Evolutionary conservation across 2,329 filamentous ascomycete species (phyloP).

Genomic region (Dactylonectria estremocensis): DNA sequence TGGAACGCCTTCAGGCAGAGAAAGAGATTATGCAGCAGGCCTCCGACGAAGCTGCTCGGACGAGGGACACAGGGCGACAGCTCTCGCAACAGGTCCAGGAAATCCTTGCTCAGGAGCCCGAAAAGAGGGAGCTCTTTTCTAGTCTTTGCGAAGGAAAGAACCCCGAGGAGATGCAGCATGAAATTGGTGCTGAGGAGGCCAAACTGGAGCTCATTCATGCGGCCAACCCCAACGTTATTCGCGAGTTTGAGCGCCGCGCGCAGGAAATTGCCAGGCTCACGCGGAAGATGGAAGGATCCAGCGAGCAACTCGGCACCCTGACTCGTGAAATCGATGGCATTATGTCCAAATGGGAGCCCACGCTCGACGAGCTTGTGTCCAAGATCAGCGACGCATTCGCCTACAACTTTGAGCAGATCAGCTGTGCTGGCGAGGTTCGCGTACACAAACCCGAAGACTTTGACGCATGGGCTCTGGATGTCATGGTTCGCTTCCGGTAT

Average conservation of each 20-base stretch:
- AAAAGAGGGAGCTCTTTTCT: conserved; percentile 58
- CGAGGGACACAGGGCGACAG: conserved; percentile 53
- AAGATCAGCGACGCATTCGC: conserved; percentile 93
- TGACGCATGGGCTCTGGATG: conserved; percentile 93
- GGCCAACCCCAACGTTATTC: conserved; percentile 81
- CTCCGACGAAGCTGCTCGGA: conserved; percentile 56
- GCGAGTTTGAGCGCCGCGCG: conserved; percentile 82
- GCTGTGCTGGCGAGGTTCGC: conserved; percentile 90
- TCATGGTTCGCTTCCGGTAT: conserved; percentile 94
- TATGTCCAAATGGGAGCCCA: conserved; percentile 84
- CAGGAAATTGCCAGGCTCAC: conserved; percentile 78
- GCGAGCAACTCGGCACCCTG: conserved; percentile 69
- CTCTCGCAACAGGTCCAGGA: conserved; percentile 56
- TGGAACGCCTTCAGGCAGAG: conserved; percentile 64
- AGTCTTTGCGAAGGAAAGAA: conserved; percentile 65
- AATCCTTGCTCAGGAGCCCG: conserved; percentile 57
- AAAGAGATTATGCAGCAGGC: conserved; percentile 55
- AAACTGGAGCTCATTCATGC: conserved; percentile 86
- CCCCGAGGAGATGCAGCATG: conserved; percentile 76
- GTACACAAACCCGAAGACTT: conserved; percentile 95
- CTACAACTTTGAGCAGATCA: conserved; percentile 94
- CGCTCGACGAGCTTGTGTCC: conserved; percentile 81
- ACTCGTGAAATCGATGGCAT: conserved; percentile 74
- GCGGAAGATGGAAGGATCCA: conserved; percentile 68
- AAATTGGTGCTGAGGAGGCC: conserved; percentile 81